Conservation (phyloP, 176 grass and related monocot species). For the Thalia dealbata region DNA sequence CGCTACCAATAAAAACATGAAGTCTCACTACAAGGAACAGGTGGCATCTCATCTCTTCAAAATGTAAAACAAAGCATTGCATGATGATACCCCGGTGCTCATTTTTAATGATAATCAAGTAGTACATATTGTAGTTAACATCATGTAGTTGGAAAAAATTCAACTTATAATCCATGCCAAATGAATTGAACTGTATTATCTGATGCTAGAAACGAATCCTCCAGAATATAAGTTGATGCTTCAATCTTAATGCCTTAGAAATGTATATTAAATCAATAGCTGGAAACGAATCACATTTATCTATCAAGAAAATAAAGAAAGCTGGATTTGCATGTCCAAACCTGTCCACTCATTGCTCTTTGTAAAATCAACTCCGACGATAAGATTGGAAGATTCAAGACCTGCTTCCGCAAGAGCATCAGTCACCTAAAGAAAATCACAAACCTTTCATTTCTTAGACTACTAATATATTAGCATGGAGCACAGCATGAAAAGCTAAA, state of each 20-base stretch:
- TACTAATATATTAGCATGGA: not conserved
- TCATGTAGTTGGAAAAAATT: not conserved
- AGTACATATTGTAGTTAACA: not conserved
- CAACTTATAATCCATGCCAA: not conserved
- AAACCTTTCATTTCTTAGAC: not conserved
- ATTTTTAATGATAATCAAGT: too few species aligned
- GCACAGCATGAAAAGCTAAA: not conserved
- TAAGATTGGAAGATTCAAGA: constrained; percentile 9
- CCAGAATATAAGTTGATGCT: not conserved
- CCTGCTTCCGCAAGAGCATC: constrained; percentile 14
- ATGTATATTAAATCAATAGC: not conserved
- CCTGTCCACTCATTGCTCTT: constrained; percentile 20
- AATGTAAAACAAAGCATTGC: not conserved
- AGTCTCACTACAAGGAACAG: not conserved
- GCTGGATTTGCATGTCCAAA: not conserved
- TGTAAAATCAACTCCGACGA: constrained; percentile 10
- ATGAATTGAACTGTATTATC: not conserved
- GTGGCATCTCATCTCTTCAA: not conserved
- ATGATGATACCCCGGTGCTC: not conserved
- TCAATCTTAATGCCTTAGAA: not conserved
- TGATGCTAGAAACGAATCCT: too few species aligned
- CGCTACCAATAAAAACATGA: not conserved
- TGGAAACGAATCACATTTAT: not conserved
- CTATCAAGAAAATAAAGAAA: not conserved
- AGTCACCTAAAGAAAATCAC: constrained; percentile 4